phyloP scores from a whole-genome alignment of 192 early-diverging fungal genomes.

The Backusella parvicylindrica region DNA sequence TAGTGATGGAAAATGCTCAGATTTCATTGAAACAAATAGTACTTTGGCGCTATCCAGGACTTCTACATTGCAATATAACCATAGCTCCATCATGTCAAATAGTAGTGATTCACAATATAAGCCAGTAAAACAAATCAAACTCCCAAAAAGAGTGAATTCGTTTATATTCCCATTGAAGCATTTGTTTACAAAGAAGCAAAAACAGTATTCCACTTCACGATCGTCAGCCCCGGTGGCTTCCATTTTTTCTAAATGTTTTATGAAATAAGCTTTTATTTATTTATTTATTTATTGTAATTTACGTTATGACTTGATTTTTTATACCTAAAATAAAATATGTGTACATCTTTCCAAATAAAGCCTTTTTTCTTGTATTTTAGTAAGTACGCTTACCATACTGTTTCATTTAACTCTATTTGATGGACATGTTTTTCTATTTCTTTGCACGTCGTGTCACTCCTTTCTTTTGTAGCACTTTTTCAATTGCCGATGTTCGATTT shows the following conservation, averaged over 20 bases:
- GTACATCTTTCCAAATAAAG: background rate
- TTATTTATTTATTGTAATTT: background rate
- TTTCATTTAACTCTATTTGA: slow-evolving; percentile 4
- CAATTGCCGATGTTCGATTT: background rate
- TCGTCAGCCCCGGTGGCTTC: background rate
- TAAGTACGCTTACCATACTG: background rate
- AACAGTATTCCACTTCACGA: background rate
- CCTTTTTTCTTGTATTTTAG: background rate
- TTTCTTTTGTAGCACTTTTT: background rate
- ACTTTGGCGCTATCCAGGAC: background rate
- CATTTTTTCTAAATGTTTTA: background rate
- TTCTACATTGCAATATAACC: background rate
- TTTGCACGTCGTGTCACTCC: background rate
- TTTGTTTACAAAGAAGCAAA: background rate
- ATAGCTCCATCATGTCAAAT: background rate
- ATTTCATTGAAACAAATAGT: background rate
- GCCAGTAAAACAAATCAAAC: background rate
- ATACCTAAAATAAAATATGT: slow-evolving; percentile 1
- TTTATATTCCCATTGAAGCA: background rate
- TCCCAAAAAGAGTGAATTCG: background rate
- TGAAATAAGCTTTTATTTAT: background rate
- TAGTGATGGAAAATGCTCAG: background rate
- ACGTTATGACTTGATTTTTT: background rate
- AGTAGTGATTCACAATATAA: background rate
- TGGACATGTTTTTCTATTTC: background rate